These are phyloP conservation scores for Coprinopsis strossmayeri DNA, from an alignment of 768 basidiomycete species.

Conservation along the genomic window DNA sequence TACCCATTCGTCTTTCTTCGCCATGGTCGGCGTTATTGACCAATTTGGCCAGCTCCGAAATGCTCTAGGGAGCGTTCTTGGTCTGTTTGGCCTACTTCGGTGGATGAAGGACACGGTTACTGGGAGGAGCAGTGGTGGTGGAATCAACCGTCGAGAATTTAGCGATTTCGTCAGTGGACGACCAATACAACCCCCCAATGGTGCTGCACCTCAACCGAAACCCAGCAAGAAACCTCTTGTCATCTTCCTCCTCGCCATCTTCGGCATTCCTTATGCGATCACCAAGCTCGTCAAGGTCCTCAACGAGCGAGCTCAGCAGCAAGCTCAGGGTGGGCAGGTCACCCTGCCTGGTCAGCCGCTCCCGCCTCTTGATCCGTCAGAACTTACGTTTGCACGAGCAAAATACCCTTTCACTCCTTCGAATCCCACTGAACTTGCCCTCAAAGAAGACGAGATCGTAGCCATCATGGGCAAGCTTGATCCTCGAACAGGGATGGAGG, in stretches of 20 bases:
- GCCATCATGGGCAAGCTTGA: constrained; percentile 80
- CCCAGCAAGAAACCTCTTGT: constrained; percentile 86
- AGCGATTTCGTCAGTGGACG: constrained; percentile 66
- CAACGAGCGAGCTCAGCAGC: constrained; percentile 49
- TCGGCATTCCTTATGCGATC: constrained; percentile 94
- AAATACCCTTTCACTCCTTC: constrained; percentile 69
- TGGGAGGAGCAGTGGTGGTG: constrained; percentile 25
- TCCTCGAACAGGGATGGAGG: constrained; percentile 55
- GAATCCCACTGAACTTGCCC: constrained; percentile 65
- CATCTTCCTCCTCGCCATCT: constrained; percentile 87
- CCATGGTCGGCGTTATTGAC: constrained; percentile 94
- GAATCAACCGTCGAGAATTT: constrained; percentile 57
- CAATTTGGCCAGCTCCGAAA: constrained; percentile 90
- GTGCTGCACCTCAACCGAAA: constrained; percentile 36
- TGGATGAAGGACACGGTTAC: constrained; percentile 72
- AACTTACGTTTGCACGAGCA: constrained; percentile 76
- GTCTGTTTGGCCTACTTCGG: constrained; percentile 81
- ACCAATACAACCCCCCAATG: constrained; percentile 44
- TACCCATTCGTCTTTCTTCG: constrained; percentile 91
- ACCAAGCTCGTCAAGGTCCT: constrained; percentile 79
- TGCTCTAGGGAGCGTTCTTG: constrained; percentile 89
- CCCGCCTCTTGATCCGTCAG: constrained; percentile 67
- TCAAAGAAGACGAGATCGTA: constrained; percentile 86
- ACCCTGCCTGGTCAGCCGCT: constrained; percentile 29
- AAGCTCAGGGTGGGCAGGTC: constrained; percentile 22